Percentiles rank a stretch among this genome's conserved stretches.
phyloP scores from a whole-genome alignment of 441 rosid species.

The Corymbia citriodora region DNA sequence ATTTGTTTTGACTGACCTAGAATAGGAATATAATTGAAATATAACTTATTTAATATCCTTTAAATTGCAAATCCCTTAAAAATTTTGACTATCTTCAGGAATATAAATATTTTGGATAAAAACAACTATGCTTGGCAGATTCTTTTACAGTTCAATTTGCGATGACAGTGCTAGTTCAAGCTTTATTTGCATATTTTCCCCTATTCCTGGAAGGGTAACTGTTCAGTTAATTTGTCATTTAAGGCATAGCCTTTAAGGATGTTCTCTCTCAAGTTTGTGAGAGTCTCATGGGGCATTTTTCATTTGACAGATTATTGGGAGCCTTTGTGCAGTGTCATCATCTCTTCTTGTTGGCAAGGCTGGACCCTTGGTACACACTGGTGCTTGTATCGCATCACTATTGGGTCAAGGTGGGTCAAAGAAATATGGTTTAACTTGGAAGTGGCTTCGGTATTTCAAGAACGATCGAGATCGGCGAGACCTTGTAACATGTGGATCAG shows the following conservation, averaged over 20 bases:
- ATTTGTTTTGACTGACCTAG: neutral
- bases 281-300: neutral
- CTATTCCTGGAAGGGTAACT: neutral
- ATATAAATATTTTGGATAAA: neutral
- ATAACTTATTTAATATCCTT: neutral
- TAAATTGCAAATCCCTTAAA: neutral
- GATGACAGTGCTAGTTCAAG: neutral
- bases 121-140: neutral
- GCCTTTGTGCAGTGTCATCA: slow-evolving; percentile 75
- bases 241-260: neutral
- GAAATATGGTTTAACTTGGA: slow-evolving; percentile 65
- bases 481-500: slow-evolving; percentile 85
- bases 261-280: neutral
- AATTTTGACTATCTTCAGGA: neutral
- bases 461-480: slow-evolving; percentile 85
- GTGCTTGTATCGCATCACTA: slow-evolving; percentile 81
- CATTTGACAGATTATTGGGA: slow-evolving; percentile 58
- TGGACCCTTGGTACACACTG: slow-evolving; percentile 90
- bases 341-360: slow-evolving; percentile 88
- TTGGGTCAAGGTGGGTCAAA: slow-evolving; percentile 87
- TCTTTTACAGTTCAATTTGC: neutral
- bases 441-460: slow-evolving; percentile 68
- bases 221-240: neutral
- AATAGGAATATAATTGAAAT: neutral
- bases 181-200: neutral